These are phyloP conservation scores for Tolypocladium tundrense DNA, from an alignment of 2,329 filamentous ascomycete species.

Conservation along the genomic window DNA sequence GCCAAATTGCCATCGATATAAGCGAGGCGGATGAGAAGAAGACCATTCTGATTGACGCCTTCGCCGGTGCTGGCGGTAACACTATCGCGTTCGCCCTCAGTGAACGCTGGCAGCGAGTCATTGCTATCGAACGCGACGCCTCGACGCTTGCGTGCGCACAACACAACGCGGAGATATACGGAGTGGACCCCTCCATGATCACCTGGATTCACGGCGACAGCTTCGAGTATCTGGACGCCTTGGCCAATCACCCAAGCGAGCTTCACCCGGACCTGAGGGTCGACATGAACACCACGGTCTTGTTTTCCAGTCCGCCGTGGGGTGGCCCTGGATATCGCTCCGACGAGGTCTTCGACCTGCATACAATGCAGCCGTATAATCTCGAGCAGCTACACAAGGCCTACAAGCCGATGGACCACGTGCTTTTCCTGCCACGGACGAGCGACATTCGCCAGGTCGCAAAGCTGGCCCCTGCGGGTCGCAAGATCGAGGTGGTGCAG, in stretches of 20 bases:
- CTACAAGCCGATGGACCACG: slow-evolving; percentile 50
- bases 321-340: slow-evolving; percentile 46
- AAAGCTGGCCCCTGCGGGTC: slow-evolving; percentile 34
- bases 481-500: slow-evolving; percentile 67
- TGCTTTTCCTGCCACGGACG: slow-evolving; percentile 76
- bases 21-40: slow-evolving; percentile 43
- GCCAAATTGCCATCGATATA: slow-evolving; percentile 53
- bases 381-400: slow-evolving; percentile 51
- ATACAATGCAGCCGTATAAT: slow-evolving; percentile 81
- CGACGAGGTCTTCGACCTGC: slow-evolving; percentile 68
- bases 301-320: slow-evolving; percentile 53
- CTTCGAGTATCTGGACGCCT: slow-evolving; percentile 57
- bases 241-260: slow-evolving; percentile 24
- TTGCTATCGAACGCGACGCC: slow-evolving; percentile 79
- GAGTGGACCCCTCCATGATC: slow-evolving; percentile 59
- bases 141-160: slow-evolving; percentile 80
- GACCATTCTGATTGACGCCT: slow-evolving; percentile 71
- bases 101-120: slow-evolving; percentile 68
- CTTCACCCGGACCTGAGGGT: slow-evolving; percentile 29
- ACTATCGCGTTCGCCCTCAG: slow-evolving; percentile 86
- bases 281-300: slow-evolving; percentile 29
- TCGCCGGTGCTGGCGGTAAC: slow-evolving; percentile 88
- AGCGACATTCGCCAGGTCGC: slow-evolving; percentile 76
- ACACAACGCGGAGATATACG: slow-evolving; percentile 82
- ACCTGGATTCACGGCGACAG: slow-evolving; percentile 83